Conservation (phyloP, 192 early-diverging fungal genomes). For the Backusella luteola region DNA sequence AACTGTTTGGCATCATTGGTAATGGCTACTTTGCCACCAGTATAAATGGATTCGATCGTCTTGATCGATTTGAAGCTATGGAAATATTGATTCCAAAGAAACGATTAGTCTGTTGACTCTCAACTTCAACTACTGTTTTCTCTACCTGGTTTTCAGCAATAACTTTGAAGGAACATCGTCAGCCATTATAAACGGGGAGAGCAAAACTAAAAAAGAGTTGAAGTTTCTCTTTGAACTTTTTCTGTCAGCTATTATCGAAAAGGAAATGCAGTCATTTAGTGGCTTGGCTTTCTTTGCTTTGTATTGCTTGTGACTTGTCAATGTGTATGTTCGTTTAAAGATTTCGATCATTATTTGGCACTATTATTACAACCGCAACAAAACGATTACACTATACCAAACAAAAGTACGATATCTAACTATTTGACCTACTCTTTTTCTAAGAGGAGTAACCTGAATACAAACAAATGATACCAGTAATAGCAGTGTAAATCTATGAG, state of each 20-base stretch:
- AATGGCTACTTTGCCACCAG: slow-evolving; percentile 80
- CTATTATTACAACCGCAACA: no score
- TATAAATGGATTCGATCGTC: slow-evolving; percentile 89
- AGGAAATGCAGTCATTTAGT: not conserved
- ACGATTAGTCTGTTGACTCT: not conserved
- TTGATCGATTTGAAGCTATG: slow-evolving; percentile 69
- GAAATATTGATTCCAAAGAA: not conserved
- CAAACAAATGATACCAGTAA: no score
- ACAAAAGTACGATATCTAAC: no score
- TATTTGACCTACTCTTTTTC: no score
- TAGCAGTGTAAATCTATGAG: no score
- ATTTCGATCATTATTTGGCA: no score
- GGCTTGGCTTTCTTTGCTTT: not conserved
- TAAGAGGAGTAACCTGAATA: no score
- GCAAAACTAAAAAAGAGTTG: not conserved
- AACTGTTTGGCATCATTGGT: slow-evolving; percentile 65
- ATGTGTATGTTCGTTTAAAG: no score
- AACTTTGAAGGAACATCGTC: slow-evolving; percentile 5
- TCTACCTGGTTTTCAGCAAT: slow-evolving; percentile 15
- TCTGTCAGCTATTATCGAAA: not conserved
- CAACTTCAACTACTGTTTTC: not conserved
- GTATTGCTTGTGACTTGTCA: no score
- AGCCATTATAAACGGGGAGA: not conserved
- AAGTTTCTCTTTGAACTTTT: not conserved
- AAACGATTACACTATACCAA: no score